These are phyloP conservation scores for Fusarium mundagurra DNA, from an alignment of 2,329 filamentous ascomycete species.

Conservation along the genomic window DNA sequence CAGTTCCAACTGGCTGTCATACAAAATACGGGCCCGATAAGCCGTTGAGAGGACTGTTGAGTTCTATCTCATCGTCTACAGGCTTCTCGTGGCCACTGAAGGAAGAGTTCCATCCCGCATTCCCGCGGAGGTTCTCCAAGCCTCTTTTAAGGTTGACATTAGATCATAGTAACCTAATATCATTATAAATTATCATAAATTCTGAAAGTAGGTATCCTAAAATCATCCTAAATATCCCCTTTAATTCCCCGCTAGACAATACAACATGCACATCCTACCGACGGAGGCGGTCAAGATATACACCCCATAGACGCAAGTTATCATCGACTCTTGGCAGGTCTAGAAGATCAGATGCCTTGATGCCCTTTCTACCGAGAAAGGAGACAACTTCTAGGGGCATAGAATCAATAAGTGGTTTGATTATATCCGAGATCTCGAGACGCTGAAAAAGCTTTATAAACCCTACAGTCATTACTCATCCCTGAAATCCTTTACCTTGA, in stretches of 20 bases:
- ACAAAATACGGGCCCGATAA: background rate
- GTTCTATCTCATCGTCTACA: background rate
- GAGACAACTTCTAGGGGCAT: background rate
- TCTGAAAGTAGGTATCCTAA: background rate
- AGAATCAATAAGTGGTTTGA: background rate
- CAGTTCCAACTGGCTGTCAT: background rate
- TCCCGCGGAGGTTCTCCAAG: background rate
- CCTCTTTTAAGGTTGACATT: background rate
- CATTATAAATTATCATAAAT: background rate
- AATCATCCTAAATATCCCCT: background rate
- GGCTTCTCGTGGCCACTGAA: background rate
- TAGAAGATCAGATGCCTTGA: background rate
- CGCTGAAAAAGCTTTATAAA: background rate
- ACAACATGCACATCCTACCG: background rate
- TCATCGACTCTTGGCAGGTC: background rate
- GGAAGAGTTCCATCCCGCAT: background rate
- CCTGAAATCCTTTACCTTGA: background rate
- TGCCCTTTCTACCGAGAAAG: background rate
- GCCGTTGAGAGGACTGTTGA: background rate
- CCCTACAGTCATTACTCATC: background rate
- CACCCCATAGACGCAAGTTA: background rate
- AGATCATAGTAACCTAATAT: background rate
- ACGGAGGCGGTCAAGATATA: background rate
- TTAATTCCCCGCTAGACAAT: background rate
- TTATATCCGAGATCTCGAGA: background rate